A percentile compares a stretch with the other conserved stretches of the same genome.
Evolutionary conservation across 2,329 filamentous ascomycete genomes (phyloP).

Genomic region (Thermothelomyces thermophilus): DNA sequence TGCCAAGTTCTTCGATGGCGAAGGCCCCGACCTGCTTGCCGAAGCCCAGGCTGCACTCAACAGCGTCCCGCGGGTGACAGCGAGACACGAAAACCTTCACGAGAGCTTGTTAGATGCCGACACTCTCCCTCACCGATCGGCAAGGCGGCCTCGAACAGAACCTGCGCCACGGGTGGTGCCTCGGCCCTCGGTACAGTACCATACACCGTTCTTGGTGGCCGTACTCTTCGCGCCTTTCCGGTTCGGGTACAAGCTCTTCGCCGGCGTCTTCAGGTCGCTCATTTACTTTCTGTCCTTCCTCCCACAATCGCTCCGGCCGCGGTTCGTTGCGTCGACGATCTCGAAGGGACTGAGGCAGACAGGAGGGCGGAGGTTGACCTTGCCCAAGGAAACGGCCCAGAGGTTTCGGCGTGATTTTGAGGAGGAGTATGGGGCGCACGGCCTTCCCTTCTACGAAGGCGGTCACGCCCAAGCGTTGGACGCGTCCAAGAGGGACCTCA

Average conservation of each 20-base stretch:
- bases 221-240: conserved; percentile 77
- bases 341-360: conserved; percentile 51
- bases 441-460: conserved; percentile 73
- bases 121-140: conserved; percentile 28
- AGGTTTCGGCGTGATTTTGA: conserved; percentile 91
- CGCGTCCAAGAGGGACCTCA: conserved; percentile 80
- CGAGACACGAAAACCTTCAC: conserved; percentile 68
- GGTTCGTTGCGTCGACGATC: conserved; percentile 48
- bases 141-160: conserved; percentile 44
- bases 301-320: conserved; percentile 56
- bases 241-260: conserved; percentile 65
- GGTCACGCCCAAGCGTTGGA: conserved; percentile 92
- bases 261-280: conserved; percentile 63
- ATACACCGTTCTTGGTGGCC: conserved; percentile 68
- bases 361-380: conserved; percentile 65
- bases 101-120: conserved; percentile 44
- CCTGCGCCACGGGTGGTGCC: conserved; percentile 81
- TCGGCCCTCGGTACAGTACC: conserved; percentile 60
- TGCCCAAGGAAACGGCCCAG: conserved; percentile 79
- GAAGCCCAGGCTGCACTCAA: conserved; percentile 63
- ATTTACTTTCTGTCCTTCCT: conserved; percentile 76
- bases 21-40: conserved; percentile 72
- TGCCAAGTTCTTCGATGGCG: conserved; percentile 95
- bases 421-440: conserved; percentile 74
- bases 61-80: conserved; percentile 51